A percentile compares a stretch with the other conserved stretches of the same genome.
phyloP scores from a whole-genome alignment of 202 grass and related monocot species.

The Carex sylvatica region DNA sequence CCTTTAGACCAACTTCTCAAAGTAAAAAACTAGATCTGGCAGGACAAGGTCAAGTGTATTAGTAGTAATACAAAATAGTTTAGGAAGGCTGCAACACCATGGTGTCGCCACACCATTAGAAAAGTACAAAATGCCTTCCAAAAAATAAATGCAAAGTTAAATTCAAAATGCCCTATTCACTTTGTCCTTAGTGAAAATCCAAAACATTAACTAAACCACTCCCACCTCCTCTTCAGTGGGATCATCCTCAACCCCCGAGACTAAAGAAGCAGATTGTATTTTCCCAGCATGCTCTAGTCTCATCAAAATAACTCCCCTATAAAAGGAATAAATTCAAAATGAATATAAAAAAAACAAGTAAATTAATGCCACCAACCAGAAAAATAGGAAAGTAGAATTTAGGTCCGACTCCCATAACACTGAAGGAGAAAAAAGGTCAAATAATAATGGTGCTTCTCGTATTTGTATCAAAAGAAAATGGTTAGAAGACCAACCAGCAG shows the following conservation, averaged over 20 bases:
- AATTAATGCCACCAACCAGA: background rate
- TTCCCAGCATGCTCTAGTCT: conserved; percentile 85
- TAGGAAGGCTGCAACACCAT: background rate
- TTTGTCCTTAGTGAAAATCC: background rate
- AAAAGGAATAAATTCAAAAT: conserved; percentile 7
- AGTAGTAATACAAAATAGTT: background rate
- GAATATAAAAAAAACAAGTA: background rate
- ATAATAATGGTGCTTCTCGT: background rate
- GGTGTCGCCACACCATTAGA: background rate
- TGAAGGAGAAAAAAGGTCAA: background rate
- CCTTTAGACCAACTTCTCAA: background rate
- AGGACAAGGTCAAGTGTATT: background rate
- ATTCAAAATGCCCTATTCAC: background rate
- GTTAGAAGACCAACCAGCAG: background rate
- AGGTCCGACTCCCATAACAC: background rate
- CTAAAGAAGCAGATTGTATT: conserved; percentile 81
- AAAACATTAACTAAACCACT: background rate
- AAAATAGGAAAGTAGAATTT: conserved; percentile 16
- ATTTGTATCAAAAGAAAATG: background rate
- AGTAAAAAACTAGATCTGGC: background rate
- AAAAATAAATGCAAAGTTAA: background rate
- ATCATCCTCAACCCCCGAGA: conserved; percentile 53
- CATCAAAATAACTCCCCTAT: conserved; percentile 95
- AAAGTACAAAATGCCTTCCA: conserved; percentile 15
- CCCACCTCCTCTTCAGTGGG: conserved; percentile 28